Evolutionary conservation across 371 early-diverging fungal species (phyloP), one percentile per base, ranked within the genome.

Genomic region (Quaeritorhiza haematococci): DNA sequence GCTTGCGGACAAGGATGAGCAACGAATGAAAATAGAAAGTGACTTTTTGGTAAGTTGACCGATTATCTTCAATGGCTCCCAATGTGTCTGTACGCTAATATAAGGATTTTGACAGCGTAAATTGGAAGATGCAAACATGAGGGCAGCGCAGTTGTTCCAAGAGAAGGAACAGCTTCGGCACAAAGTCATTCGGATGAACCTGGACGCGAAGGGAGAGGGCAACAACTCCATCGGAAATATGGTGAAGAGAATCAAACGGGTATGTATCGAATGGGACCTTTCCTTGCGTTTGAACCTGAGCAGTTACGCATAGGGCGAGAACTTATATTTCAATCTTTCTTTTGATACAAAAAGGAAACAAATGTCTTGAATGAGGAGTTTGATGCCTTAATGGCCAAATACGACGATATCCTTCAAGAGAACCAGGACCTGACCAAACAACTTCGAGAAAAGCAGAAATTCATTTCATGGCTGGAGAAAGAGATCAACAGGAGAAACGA

Each of bases 91-190:
- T 13, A 38, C 38, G 13, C n/a, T n/a, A 13, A 10, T 28, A 17
- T 17, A 26, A 23, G 53, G 13, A 28, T 33, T 10, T 7, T 49
- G 21, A 28, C 43, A 57, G 56, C 50, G 57, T 61, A 68, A 68
- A 49, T 26, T 69, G 6, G 63, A 58, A n/a, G 76, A 78, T 17
- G 55, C 59, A 8, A 52, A 56, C 42, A 59, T 64, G 17, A 66
- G 57, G 49, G 74, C 72, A 27, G 21, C 59, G 6, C 54, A 56
- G 26, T 55, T 79, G 21, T 38, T 59, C 24, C 75, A 75, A 45
- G 81, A 80, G 54, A 77, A 78, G 56, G 81, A 80, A 62, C 71
- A 72, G 44, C 54, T 80, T 49, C 64, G 81, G 13, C 77, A 80
- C 62, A 78, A 79, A 55, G 75, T 80, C 6, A 80, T 80, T 49